Percentiles rank a stretch among this genome's conserved stretches.
Evolutionary conservation across 176 grass and related monocot species (phyloP).

Genomic region (Juncus inflexus): DNA sequence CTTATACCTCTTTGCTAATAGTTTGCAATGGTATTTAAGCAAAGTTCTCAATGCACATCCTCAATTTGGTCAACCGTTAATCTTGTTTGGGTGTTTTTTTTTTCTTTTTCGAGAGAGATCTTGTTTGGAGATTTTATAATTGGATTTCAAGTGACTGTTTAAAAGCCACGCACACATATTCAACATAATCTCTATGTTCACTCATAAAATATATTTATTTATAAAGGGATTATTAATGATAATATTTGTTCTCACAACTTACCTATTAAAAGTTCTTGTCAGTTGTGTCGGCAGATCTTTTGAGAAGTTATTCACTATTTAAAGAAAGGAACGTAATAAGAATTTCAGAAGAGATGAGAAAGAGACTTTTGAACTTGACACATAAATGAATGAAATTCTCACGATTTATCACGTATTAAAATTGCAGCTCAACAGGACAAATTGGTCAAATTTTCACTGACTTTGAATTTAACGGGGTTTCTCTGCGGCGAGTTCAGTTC

Average conservation of each 20-base stretch:
- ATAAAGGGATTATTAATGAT: background rate
- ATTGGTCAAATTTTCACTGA: no score
- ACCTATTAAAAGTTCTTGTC: background rate
- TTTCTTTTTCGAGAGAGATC: no score
- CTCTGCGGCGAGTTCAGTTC: no score
- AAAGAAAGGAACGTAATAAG: no score
- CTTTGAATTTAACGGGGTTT: no score
- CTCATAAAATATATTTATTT: background rate
- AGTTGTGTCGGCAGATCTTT: conserved; percentile 1
- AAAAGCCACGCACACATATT: background rate
- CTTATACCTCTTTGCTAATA: background rate
- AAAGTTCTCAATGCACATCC: background rate
- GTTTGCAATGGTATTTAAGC: background rate
- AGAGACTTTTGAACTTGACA: background rate
- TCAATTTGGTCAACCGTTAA: background rate
- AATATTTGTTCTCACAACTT: background rate
- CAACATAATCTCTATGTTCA: background rate
- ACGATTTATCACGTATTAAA: no score
- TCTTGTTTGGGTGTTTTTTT: background rate
- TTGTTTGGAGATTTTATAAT: background rate
- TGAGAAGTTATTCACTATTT: background rate
- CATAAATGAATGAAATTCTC: no score
- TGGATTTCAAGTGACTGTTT: background rate
- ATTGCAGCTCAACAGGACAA: no score
- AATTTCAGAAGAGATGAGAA: background rate